A percentile compares a stretch with the other conserved stretches of the same genome.
These are phyloP conservation scores for Podospora didyma DNA, from an alignment of 495 filamentous ascomycete species.

Conservation along the genomic window DNA sequence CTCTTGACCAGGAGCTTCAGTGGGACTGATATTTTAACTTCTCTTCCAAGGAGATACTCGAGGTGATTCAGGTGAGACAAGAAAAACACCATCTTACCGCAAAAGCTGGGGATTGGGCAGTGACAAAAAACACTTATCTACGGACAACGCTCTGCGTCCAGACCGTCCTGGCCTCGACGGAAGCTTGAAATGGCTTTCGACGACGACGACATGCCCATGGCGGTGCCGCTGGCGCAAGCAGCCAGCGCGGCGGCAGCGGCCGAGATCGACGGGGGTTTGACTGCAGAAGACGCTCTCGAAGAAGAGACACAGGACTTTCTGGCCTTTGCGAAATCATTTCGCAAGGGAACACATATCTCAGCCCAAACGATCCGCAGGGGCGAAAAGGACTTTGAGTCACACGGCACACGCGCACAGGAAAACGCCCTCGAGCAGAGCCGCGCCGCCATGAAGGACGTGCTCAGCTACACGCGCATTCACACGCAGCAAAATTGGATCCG, in stretches of 20 bases:
- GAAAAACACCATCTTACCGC: not conserved
- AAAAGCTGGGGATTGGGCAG: not conserved
- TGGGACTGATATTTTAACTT: too few relatives aligned
- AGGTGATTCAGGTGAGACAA: not conserved
- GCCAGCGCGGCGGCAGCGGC: not conserved
- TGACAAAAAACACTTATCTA: not conserved
- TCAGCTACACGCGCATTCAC: conserved; percentile 68
- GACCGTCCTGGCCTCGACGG: not conserved
- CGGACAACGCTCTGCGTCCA: not conserved
- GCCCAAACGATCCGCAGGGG: conserved; percentile 52
- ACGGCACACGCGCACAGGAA: conserved; percentile 78
- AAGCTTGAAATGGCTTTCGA: conserved; percentile 36
- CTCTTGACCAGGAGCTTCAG: too few relatives aligned
- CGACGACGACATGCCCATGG: conserved; percentile 37
- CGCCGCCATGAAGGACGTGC: conserved; percentile 85
- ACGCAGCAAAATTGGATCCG: conserved; percentile 41
- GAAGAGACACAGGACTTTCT: conserved; percentile 89
- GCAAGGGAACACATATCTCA: conserved; percentile 34
- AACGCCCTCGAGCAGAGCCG: conserved; percentile 72
- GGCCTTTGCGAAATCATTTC: conserved; percentile 59
- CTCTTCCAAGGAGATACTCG: too few relatives aligned
- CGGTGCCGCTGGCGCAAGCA: conserved; percentile 10
- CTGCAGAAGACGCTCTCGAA: conserved; percentile 50
- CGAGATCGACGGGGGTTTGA: conserved; percentile 20
- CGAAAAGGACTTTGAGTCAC: conserved; percentile 94